Evolutionary conservation across 2,329 filamentous ascomycete species (phyloP).

Genomic region (Metarhizium robertsii): DNA sequence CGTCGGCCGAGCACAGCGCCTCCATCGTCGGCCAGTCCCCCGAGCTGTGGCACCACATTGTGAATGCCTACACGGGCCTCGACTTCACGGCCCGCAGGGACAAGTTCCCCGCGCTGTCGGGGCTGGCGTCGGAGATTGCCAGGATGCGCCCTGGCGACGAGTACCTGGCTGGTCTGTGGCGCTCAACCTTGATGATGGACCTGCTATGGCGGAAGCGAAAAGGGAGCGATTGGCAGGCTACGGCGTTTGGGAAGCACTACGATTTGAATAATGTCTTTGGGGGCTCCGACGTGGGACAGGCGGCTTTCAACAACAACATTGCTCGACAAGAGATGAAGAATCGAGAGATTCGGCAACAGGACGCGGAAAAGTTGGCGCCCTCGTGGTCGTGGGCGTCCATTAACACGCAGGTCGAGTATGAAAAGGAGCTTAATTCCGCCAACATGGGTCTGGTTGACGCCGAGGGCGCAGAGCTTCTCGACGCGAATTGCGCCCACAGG

Average conservation of each 20-base stretch:
- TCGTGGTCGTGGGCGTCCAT: not conserved
- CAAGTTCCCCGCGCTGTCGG: conserved; percentile 1
- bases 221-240: not conserved
- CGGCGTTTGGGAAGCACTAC: not conserved
- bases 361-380: not conserved
- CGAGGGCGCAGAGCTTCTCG: not conserved
- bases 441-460: not conserved
- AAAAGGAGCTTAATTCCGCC: not conserved
- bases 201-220: not conserved
- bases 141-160: not conserved
- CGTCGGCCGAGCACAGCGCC: not conserved
- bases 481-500: not conserved
- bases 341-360: not conserved
- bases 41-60: conserved; percentile 1
- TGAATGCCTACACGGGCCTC: not conserved
- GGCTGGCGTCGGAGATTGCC: not conserved
- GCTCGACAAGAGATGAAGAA: not conserved
- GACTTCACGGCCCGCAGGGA: not conserved
- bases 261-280: not conserved
- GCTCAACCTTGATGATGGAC: not conserved
- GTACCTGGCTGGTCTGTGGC: not conserved
- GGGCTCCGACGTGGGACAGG: not conserved
- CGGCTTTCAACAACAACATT: not conserved
- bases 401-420: not conserved
- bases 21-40: not conserved